These are phyloP conservation scores for Penicillium sp. DNA, from an alignment of 2,329 filamentous ascomycete genomes.

Conservation along the genomic window DNA sequence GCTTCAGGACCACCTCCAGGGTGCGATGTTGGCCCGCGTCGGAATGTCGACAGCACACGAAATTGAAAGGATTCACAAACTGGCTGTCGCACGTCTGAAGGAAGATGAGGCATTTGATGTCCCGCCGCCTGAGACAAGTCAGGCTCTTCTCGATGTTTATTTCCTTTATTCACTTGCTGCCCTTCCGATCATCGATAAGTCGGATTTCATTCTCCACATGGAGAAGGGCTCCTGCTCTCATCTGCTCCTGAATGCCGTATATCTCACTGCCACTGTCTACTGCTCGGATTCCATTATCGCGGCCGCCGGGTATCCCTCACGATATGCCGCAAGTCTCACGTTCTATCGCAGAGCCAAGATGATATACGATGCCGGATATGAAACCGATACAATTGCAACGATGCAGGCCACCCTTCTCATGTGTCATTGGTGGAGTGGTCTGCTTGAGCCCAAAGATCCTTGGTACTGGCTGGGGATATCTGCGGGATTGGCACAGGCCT, in stretches of 20 bases:
- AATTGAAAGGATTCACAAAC: constrained; percentile 9
- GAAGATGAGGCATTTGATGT: constrained; percentile 21
- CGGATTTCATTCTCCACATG: constrained; percentile 15
- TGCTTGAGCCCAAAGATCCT: constrained; percentile 29
- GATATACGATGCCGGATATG: constrained; percentile 30
- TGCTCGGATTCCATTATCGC: constrained; percentile 22
- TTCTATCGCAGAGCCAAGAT: constrained; percentile 29
- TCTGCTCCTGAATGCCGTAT: constrained; percentile 25
- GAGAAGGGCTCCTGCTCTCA: constrained; percentile 17
- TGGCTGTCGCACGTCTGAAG: constrained; percentile 1
- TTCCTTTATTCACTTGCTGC: constrained; percentile 20
- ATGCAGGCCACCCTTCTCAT: constrained; percentile 26
- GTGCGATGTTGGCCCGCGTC: constrained; percentile 18
- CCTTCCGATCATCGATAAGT: constrained; percentile 23
- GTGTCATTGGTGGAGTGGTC: constrained; percentile 28
- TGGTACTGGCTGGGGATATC: constrained; percentile 30
- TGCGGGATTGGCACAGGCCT: constrained; percentile 24
- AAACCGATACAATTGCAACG: constrained; percentile 23
- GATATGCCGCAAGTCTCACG: constrained; percentile 24
- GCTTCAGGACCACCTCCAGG: constrained; percentile 22
- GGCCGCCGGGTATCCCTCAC: constrained; percentile 20
- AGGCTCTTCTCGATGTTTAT: constrained; percentile 23
- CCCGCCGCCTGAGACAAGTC: constrained; percentile 11
- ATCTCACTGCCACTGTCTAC: constrained; percentile 20
- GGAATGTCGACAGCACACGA: constrained; percentile 11